Percentiles rank a stretch among this genome's conserved stretches.
Conservation (phyloP, 163 green algal genomes). For the Scenedesmus sp. region DNA sequence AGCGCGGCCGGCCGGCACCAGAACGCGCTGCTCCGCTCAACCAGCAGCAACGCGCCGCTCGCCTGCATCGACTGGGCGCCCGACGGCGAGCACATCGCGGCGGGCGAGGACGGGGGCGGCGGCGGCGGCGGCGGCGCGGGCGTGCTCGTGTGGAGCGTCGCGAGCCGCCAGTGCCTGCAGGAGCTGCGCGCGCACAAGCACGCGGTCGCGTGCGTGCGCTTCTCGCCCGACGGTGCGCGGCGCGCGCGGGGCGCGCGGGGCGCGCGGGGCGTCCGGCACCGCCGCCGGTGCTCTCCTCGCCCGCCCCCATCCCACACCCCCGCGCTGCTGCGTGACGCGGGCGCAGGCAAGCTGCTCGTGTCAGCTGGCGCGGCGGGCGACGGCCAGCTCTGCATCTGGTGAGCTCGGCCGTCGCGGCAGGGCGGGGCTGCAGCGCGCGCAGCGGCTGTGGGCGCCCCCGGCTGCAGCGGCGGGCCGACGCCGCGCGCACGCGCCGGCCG, state of each 20-base stretch:
- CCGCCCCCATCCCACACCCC: too few species aligned
- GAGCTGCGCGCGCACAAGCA: constrained; percentile 56
- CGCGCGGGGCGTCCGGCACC: too few species aligned
- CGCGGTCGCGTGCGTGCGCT: constrained; percentile 49
- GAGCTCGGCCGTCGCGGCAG: background rate
- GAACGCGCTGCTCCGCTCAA: constrained; percentile 1
- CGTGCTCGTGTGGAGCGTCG: constrained; percentile 47
- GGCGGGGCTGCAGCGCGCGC: background rate
- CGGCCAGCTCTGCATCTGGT: constrained; percentile 51
- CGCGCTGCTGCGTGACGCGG: too few species aligned
- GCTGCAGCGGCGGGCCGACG: too few species aligned
- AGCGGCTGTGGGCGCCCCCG: too few species aligned
- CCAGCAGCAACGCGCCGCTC: constrained; percentile 30
- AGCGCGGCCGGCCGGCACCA: constrained; percentile 46
- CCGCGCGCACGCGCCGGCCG: too few species aligned
- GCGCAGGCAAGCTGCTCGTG: constrained; percentile 53
- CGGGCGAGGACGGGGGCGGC: constrained; percentile 56
- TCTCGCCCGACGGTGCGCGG: constrained; percentile 56
- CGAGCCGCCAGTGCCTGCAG: constrained; percentile 17
- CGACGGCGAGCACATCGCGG: constrained; percentile 46
- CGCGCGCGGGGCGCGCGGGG: too few species aligned
- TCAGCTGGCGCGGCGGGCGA: constrained; percentile 49
- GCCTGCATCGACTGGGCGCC: constrained; percentile 42
- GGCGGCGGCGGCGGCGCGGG: background rate
- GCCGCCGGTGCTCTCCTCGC: too few species aligned